Base-by-base conservation (phyloP, 768 basidiomycete species). In the Pulveroboletus sp. region DNA sequence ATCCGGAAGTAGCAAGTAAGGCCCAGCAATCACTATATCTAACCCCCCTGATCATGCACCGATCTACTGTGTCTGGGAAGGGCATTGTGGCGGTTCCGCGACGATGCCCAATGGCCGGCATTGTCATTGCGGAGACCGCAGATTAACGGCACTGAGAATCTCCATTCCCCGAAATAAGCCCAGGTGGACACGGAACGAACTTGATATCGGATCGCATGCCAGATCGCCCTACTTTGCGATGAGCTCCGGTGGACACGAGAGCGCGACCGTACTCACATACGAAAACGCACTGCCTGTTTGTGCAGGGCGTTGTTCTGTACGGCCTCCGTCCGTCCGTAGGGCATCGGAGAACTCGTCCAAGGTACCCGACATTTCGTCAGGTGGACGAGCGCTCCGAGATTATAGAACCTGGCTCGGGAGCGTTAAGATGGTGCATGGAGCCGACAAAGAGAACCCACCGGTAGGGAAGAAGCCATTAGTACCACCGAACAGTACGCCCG, bases 21-120 rank as follows among this genome's bases (percentile, higher is more conserved):
- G 55, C 31, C 50, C 58, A 50, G 54, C 43, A 48, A 56, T 49
- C 58, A 41, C 64, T 54, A 52, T 63, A 63, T 60, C 47, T 26
- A 50, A 50, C 50, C 47, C 50, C 47, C 59, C 47, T 56, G 54
- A 57, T 60, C 60, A 55, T 37, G 50, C 52, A 48, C 61, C 55
- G 56, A 64, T 66, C 64, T 58, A 33, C 46, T 59, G 56, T 50
- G 49, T 62, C 57, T 54, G n/a, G 49, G 57, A 60, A 59, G 57
- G 18, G 21, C 24, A 14, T 65, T 50, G 61, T 65, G 61, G 63
- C 63, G 57, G 59, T 59, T 63, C 62, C 59, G 55, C 49, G 37
- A 59, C 39, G 47, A 50, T 36, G 49, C 30, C 32, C 39, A 59
- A 59, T 39, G 60, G 49, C 63, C 63, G 63, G 62, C 48, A 46